phyloP scores from a whole-genome alignment of 306 rosid species.

The Trifolium repens region DNA sequence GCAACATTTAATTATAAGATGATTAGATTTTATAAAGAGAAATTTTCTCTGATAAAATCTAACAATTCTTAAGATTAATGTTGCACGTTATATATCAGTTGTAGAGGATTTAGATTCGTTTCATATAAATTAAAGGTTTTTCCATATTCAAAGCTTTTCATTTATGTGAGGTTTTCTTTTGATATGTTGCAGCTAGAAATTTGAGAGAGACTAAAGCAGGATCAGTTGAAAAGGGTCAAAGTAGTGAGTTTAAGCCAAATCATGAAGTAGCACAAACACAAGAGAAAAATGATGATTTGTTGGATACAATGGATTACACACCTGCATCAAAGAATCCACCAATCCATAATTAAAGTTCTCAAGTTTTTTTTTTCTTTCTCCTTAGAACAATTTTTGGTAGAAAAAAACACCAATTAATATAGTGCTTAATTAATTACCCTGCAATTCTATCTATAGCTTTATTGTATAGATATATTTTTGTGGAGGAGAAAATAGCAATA shows the following conservation, averaged over 20 bases:
- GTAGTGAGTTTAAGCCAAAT: slow-evolving; percentile 34
- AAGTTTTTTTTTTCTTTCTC: not conserved
- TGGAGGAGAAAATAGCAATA: slow-evolving; percentile 19
- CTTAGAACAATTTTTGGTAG: slow-evolving; percentile 8
- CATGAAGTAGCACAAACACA: slow-evolving; percentile 43
- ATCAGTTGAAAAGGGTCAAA: slow-evolving; percentile 30
- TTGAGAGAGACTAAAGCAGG: slow-evolving; percentile 42
- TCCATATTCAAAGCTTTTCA: not conserved
- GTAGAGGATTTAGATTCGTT: not conserved
- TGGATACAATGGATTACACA: slow-evolving; percentile 78
- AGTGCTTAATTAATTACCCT: slow-evolving; percentile 22
- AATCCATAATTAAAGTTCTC: slow-evolving; percentile 64
- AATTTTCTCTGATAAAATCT: not conserved
- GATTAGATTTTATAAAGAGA: not conserved
- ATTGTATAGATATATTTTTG: slow-evolving; percentile 14
- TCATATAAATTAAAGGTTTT: not conserved
- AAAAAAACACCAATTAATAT: not conserved
- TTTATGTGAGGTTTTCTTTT: slow-evolving; percentile 31
- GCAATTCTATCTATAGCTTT: slow-evolving; percentile 23
- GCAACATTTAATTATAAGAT: not conserved
- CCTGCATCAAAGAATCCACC: slow-evolving; percentile 91
- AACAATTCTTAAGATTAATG: not conserved
- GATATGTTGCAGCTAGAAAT: slow-evolving; percentile 50
- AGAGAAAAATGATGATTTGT: slow-evolving; percentile 53
- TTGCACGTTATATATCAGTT: not conserved